Conservation (phyloP, 116 monocot genomes). For the Trichopus zeylanicus region DNA sequence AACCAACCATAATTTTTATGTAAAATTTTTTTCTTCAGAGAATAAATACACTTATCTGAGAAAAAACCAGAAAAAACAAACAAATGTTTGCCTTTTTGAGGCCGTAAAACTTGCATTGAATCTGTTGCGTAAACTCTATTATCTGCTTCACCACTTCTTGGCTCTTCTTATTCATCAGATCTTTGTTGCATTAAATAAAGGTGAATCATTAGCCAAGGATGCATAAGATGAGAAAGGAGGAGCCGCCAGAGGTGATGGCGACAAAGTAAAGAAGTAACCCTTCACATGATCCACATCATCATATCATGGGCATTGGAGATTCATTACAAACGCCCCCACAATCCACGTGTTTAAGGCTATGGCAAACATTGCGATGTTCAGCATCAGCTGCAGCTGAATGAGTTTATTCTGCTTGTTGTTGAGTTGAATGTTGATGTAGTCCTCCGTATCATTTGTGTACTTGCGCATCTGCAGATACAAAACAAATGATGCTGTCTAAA, state of each 20-base stretch:
- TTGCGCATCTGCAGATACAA: slow-evolving; percentile 24
- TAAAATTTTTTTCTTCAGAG: no score
- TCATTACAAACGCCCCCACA: slow-evolving; percentile 36
- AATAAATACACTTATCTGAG: no score
- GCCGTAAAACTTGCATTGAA: no score
- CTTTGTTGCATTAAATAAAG: no score
- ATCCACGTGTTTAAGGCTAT: slow-evolving; percentile 24
- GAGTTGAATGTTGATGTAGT: slow-evolving; percentile 48
- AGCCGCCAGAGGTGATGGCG: slow-evolving; percentile 20
- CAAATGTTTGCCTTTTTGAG: no score
- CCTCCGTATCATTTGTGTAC: slow-evolving; percentile 43
- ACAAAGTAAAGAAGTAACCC: slow-evolving; percentile 34
- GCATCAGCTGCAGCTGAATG: slow-evolving; percentile 41
- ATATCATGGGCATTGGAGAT: slow-evolving; percentile 21
- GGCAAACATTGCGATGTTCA: slow-evolving; percentile 27
- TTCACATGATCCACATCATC: no score
- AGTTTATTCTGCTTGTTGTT: slow-evolving; percentile 44
- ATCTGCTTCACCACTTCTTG: no score
- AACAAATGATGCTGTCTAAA: not conserved
- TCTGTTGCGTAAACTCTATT: no score
- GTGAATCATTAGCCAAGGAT: slow-evolving; percentile 25
- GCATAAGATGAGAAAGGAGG: slow-evolving; percentile 28
- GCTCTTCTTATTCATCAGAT: no score
- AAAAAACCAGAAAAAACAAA: no score
- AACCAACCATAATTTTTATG: no score